phyloP scores from a whole-genome alignment of 2,329 filamentous ascomycete species.

The Aspergillus sp. region DNA sequence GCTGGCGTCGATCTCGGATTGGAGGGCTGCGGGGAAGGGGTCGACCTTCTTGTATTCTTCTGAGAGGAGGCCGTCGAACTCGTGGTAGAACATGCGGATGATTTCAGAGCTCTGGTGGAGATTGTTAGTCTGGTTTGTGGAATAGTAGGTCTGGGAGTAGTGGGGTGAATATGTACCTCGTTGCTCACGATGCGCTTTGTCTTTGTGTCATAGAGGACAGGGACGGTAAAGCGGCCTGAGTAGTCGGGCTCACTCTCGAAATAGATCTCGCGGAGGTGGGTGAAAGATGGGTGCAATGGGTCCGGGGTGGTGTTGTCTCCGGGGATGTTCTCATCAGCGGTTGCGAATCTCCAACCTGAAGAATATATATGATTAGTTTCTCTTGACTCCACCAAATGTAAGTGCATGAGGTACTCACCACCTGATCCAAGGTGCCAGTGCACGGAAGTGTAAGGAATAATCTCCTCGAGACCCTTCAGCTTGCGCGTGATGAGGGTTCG shows the following conservation, averaged over 20 bases:
- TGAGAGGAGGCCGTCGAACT: constrained; percentile 74
- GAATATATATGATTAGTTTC: neutral
- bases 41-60: constrained; percentile 64
- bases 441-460: constrained; percentile 78
- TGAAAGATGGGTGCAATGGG: constrained; percentile 69
- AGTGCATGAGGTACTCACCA: constrained; percentile 46
- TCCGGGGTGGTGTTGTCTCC: constrained; percentile 59
- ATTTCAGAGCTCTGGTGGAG: constrained; percentile 71
- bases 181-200: constrained; percentile 81
- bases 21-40: constrained; percentile 70
- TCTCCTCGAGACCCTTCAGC: constrained; percentile 88
- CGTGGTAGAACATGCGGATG: constrained; percentile 83
- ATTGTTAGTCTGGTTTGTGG: constrained; percentile 6
- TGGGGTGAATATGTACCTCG: constrained; percentile 59
- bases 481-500: constrained; percentile 84
- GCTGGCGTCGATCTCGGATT: constrained; percentile 71
- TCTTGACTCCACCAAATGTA: neutral
- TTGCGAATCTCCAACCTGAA: constrained; percentile 81
- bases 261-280: constrained; percentile 78
- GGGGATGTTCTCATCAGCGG: constrained; percentile 62
- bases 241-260: constrained; percentile 75
- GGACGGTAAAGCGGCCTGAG: constrained; percentile 81
- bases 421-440: constrained; percentile 84
- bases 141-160: neutral
- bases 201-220: constrained; percentile 75